Percentiles rank a stretch among this genome's conserved stretches.
These are phyloP conservation scores for Paramecium biaurelia DNA, from an alignment of 73 alveolate species.

Conservation along the genomic window DNA sequence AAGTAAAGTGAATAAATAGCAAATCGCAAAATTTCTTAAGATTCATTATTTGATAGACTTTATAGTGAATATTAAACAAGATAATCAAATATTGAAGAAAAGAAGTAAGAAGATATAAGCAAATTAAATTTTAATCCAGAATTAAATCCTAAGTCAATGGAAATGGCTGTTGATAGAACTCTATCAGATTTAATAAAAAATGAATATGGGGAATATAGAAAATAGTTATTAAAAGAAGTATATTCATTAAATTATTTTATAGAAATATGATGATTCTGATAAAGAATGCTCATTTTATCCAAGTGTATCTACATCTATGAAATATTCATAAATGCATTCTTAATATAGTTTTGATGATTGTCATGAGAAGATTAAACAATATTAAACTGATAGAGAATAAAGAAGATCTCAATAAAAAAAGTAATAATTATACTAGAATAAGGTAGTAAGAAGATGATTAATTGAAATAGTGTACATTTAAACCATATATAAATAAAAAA, in stretches of 20 bases:
- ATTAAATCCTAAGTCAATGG: conserved; percentile 45
- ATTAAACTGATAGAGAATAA: neutral
- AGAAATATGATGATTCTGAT: conserved; percentile 3
- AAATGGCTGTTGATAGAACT: neutral
- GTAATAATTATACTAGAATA: neutral
- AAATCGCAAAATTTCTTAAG: neutral
- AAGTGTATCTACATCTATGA: neutral
- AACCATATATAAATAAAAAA: neutral
- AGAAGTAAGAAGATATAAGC: neutral
- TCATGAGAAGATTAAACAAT: neutral
- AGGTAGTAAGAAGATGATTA: neutral
- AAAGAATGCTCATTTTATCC: conserved; percentile 45
- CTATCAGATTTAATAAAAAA: neutral
- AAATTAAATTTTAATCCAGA: conserved; percentile 5
- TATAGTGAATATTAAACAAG: neutral
- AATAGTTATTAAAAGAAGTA: neutral
- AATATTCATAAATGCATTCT: conserved; percentile 32
- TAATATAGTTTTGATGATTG: conserved; percentile 48
- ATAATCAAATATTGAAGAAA: neutral
- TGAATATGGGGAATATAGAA: neutral
- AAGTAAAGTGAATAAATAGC: neutral
- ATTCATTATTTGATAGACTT: neutral
- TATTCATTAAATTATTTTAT: neutral
- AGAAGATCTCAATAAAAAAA: neutral
- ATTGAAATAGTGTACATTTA: neutral